These are phyloP conservation scores for Akanthomyces uredinophilus DNA, from an alignment of 2,329 filamentous ascomycete genomes.

Conservation along the genomic window DNA sequence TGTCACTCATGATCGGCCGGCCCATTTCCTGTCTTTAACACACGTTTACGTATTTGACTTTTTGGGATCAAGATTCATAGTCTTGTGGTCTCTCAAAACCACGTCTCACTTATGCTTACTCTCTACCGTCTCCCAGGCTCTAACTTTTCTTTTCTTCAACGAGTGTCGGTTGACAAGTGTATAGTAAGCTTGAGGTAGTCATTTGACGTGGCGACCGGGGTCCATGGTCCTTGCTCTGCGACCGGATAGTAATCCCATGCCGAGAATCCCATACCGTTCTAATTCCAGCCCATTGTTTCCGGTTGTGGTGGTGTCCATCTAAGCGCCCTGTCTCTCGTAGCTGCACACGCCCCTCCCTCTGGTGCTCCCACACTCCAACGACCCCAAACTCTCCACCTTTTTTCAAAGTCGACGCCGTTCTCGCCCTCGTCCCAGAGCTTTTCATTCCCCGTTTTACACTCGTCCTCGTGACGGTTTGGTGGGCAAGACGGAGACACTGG, in stretches of 20 bases:
- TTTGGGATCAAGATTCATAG: no score
- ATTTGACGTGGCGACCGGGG: neutral
- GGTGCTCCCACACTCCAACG: neutral
- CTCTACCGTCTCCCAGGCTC: neutral
- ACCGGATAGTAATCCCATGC: neutral
- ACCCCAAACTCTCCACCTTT: conserved; percentile 13
- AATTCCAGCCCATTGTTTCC: conserved; percentile 7
- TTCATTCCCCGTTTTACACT: conserved; percentile 6
- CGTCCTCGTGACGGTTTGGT: conserved; percentile 12
- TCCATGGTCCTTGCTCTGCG: neutral
- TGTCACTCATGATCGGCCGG: neutral
- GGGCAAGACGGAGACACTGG: neutral
- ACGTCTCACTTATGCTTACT: neutral
- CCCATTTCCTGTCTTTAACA: neutral
- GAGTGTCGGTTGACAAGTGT: neutral
- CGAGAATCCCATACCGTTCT: neutral
- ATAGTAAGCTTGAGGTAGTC: neutral
- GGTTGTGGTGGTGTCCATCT: neutral
- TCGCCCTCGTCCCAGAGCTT: conserved; percentile 2
- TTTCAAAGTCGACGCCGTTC: conserved; percentile 11
- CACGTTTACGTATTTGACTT: neutral
- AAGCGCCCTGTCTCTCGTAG: neutral
- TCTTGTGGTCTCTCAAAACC: neutral
- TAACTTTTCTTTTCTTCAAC: neutral
- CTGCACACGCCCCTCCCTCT: neutral